Conservation (phyloP, 306 rosid species). For the Ormosia semicastrata region DNA sequence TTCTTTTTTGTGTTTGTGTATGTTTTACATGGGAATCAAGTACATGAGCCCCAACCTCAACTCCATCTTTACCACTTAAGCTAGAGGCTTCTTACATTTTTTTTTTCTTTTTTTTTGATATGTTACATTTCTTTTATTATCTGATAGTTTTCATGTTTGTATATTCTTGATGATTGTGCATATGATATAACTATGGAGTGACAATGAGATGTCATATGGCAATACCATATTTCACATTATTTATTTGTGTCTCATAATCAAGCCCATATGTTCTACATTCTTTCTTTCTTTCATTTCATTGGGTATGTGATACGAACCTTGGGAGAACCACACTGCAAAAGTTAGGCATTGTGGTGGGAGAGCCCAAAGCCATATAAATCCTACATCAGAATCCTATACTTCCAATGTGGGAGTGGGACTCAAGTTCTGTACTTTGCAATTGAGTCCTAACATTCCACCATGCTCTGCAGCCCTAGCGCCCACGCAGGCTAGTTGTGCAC, state of each 20-base stretch:
- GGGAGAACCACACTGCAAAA: too few relatives aligned
- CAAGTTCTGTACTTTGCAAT: too few relatives aligned
- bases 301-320: background rate
- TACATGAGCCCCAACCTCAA: background rate
- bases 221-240: background rate
- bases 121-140: background rate
- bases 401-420: too few relatives aligned
- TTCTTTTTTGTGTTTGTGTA: background rate
- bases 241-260: conserved; percentile 1
- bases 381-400: too few relatives aligned
- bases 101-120: too few relatives aligned
- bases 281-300: background rate
- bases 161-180: conserved; percentile 11
- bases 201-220: background rate
- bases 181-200: background rate
- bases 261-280: background rate
- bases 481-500: too few relatives aligned
- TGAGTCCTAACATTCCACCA: too few relatives aligned
- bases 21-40: background rate
- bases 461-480: too few relatives aligned
- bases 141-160: background rate
- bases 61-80: background rate
- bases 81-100: background rate
- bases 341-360: too few relatives aligned
- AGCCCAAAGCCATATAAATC: too few relatives aligned